phyloP scores from a whole-genome alignment of 148 eudicot species.

The Tetragonia tetragonoides region DNA sequence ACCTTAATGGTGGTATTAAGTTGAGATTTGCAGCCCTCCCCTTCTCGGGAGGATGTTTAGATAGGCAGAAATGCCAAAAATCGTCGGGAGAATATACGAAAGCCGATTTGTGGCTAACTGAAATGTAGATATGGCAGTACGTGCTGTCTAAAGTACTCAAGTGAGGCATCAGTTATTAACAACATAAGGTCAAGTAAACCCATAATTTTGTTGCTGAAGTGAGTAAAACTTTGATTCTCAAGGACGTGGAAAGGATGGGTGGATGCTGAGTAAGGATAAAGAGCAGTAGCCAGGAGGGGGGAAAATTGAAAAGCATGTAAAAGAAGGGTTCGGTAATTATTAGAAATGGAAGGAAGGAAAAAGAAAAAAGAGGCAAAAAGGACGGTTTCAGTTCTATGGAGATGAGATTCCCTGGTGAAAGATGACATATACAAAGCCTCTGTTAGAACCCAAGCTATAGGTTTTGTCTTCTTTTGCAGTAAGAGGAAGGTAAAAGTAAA shows the following conservation, averaged over 20 bases:
- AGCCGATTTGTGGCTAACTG: background rate
- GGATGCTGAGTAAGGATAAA: constrained; percentile 30
- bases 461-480: constrained; percentile 19
- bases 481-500: constrained; percentile 14
- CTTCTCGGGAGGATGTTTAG: background rate
- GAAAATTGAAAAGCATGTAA: constrained; percentile 24
- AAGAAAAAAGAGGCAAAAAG: constrained; percentile 35
- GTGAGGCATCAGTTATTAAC: constrained; percentile 17
- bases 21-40: background rate
- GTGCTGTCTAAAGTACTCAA: constrained; percentile 17
- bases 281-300: constrained; percentile 16
- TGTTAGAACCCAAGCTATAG: constrained; percentile 3
- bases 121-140: constrained; percentile 1
- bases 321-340: constrained; percentile 50
- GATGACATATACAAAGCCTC: constrained; percentile 46
- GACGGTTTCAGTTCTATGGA: constrained; percentile 17
- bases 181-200: constrained; percentile 21
- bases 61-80: background rate
- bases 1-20: background rate
- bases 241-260: constrained; percentile 22
- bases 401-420: constrained; percentile 71
- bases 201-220: constrained; percentile 31
- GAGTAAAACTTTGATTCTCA: constrained; percentile 21
- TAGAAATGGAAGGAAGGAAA: constrained; percentile 42
- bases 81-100: no score